Evolutionary conservation across 2,329 filamentous ascomycete genomes (phyloP).

Genomic region (Esteya vermicola): DNA sequence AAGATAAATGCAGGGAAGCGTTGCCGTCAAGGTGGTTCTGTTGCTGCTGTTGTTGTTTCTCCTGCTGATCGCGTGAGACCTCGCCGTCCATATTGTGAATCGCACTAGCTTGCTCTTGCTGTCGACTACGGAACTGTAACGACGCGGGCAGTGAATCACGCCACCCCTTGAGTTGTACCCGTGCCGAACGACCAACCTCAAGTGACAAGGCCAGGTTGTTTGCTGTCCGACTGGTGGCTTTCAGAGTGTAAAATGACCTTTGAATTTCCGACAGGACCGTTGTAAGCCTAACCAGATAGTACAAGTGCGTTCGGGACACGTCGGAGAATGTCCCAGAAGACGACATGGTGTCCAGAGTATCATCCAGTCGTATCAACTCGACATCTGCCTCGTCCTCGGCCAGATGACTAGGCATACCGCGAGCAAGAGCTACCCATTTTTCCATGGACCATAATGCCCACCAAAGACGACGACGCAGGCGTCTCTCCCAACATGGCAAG

Average conservation of each 20-base stretch:
- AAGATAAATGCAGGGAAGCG: constrained; percentile 17
- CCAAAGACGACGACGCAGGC: constrained; percentile 18
- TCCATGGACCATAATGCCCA: constrained; percentile 18
- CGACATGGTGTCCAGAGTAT: constrained; percentile 13
- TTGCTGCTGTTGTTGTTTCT: background rate
- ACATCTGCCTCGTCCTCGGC: constrained; percentile 12
- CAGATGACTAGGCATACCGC: constrained; percentile 19
- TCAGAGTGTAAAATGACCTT: constrained; percentile 16
- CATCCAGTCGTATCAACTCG: constrained; percentile 11
- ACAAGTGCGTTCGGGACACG: constrained; percentile 13
- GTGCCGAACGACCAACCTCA: constrained; percentile 14
- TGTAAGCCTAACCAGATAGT: constrained; percentile 15
- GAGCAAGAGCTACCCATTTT: constrained; percentile 19
- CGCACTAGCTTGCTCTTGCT: background rate
- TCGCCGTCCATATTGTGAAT: background rate
- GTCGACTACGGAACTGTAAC: constrained; percentile 1
- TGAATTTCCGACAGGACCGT: constrained; percentile 18
- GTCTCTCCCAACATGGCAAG: constrained; percentile 17
- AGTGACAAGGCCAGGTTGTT: constrained; percentile 16
- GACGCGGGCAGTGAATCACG: constrained; percentile 15
- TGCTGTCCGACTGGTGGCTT: constrained; percentile 15
- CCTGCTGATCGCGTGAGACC: too few relatives aligned
- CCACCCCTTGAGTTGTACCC: constrained; percentile 16
- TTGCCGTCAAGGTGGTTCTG: constrained; percentile 14
- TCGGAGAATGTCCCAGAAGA: too few relatives aligned